phyloP scores from a whole-genome alignment of 495 filamentous ascomycete genomes.

The Trichoderma gamsii region DNA sequence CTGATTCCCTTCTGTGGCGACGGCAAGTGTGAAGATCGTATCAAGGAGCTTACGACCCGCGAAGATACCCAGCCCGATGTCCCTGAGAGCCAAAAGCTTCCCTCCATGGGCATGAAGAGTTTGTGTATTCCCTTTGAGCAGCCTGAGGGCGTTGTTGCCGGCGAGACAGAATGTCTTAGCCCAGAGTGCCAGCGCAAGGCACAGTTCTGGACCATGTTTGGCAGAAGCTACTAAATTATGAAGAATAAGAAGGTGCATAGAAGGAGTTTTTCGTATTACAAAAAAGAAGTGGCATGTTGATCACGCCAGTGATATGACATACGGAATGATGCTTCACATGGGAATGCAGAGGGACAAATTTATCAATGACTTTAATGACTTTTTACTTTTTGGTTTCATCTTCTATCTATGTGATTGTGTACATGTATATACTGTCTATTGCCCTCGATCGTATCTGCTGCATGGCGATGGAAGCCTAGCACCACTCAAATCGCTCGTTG shows the following conservation, averaged over 20 bases:
- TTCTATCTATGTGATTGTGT: slow-evolving; percentile 4
- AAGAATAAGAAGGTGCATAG: background rate
- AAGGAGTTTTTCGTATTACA: background rate
- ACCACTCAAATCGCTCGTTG: slow-evolving; percentile 96
- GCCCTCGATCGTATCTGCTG: background rate
- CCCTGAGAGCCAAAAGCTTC: slow-evolving; percentile 71
- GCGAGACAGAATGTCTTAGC: slow-evolving; percentile 83
- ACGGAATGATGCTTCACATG: background rate
- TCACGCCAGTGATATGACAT: background rate
- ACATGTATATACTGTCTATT: background rate
- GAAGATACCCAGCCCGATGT: slow-evolving; percentile 58
- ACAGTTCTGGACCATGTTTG: slow-evolving; percentile 83
- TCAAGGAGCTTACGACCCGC: slow-evolving; percentile 82
- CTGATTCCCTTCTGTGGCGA: slow-evolving; percentile 79
- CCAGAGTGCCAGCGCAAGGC: slow-evolving; percentile 70
- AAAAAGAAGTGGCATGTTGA: background rate
- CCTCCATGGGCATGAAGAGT: slow-evolving; percentile 94
- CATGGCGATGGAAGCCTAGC: slow-evolving; percentile 41
- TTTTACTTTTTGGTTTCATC: background rate
- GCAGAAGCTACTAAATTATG: slow-evolving; percentile 51
- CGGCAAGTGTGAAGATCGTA: slow-evolving; percentile 81
- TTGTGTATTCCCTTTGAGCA: slow-evolving; percentile 98
- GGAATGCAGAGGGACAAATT: slow-evolving; percentile 10
- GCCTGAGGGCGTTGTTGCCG: slow-evolving; percentile 68
- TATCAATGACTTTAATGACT: background rate